Percentiles rank a stretch among this genome's conserved stretches.
Evolutionary conservation across 208 protist genomes (phyloP).

Genomic region (Leishmania mexicana): DNA sequence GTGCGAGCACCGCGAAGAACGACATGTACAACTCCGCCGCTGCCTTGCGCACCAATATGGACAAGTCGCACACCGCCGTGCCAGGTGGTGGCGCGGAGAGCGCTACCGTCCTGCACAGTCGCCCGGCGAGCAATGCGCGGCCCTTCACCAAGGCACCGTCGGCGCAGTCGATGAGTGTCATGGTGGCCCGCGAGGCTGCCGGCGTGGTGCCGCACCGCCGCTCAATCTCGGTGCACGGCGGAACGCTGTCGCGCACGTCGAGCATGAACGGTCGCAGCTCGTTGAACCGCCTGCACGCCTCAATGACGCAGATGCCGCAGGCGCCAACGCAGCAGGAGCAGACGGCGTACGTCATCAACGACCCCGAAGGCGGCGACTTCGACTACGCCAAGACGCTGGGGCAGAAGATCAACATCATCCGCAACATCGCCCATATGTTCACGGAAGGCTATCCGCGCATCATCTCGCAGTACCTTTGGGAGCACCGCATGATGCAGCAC

Average conservation of each 20-base stretch:
- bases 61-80: slow-evolving; percentile 22
- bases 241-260: slow-evolving; percentile 13
- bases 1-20: slow-evolving; percentile 36
- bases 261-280: slow-evolving; percentile 32
- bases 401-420: slow-evolving; percentile 65
- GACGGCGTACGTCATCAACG: slow-evolving; percentile 72
- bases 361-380: slow-evolving; percentile 89
- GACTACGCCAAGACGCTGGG: slow-evolving; percentile 46
- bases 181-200: slow-evolving; percentile 59
- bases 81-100: slow-evolving; percentile 11
- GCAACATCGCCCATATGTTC: slow-evolving; percentile 93
- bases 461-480: slow-evolving; percentile 89
- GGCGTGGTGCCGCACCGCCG: slow-evolving; percentile 73
- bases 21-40: slow-evolving; percentile 27
- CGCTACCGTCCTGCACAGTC: slow-evolving; percentile 15
- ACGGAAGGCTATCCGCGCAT: slow-evolving; percentile 90
- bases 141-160: slow-evolving; percentile 15
- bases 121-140: slow-evolving; percentile 17
- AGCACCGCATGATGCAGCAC: slow-evolving; percentile 75
- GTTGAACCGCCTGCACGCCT: slow-evolving; percentile 28
- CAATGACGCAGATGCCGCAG: slow-evolving; percentile 30
- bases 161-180: slow-evolving; percentile 34
- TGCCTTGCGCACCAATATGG: neutral
- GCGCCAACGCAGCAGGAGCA: slow-evolving; percentile 10
- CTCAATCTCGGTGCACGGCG: slow-evolving; percentile 32